These are phyloP conservation scores for Fusarium marasasianum DNA, from an alignment of 2,329 filamentous ascomycete genomes.

Conservation along the genomic window DNA sequence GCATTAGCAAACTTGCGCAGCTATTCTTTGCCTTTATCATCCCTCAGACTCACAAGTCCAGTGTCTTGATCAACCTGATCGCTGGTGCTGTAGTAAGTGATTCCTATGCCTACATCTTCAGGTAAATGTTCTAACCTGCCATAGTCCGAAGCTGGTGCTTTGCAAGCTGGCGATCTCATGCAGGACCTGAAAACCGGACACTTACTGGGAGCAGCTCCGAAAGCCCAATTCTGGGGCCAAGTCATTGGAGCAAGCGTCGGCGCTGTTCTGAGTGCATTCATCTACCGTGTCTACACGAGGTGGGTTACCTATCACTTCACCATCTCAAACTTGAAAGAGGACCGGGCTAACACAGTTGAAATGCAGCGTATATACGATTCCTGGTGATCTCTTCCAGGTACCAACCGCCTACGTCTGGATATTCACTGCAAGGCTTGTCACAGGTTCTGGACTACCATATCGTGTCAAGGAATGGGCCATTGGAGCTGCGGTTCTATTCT, in stretches of 20 bases:
- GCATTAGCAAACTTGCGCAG: constrained; percentile 96
- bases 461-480: constrained; percentile 85
- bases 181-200: constrained; percentile 98
- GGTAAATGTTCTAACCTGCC: background rate
- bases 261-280: constrained; percentile 83
- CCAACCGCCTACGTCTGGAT: constrained; percentile 98
- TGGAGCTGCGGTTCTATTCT: constrained; percentile 79
- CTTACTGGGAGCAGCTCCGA: constrained; percentile 88
- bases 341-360: constrained; percentile 6
- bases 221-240: constrained; percentile 96
- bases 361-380: constrained; percentile 81
- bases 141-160: constrained; percentile 68
- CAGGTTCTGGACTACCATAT: constrained; percentile 84
- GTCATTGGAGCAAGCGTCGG: constrained; percentile 89
- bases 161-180: constrained; percentile 96
- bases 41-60: constrained; percentile 80
- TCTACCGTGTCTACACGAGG: constrained; percentile 88
- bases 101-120: background rate
- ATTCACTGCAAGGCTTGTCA: constrained; percentile 92
- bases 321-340: background rate
- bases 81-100: constrained; percentile 78
- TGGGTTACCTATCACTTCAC: constrained; percentile 41
- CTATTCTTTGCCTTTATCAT: constrained; percentile 93
- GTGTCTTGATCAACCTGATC: constrained; percentile 93
- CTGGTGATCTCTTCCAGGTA: constrained; percentile 89